Evolutionary conservation across 169 alveolate genomes (phyloP).

Genomic region (Amoebophrya sp.): DNA sequence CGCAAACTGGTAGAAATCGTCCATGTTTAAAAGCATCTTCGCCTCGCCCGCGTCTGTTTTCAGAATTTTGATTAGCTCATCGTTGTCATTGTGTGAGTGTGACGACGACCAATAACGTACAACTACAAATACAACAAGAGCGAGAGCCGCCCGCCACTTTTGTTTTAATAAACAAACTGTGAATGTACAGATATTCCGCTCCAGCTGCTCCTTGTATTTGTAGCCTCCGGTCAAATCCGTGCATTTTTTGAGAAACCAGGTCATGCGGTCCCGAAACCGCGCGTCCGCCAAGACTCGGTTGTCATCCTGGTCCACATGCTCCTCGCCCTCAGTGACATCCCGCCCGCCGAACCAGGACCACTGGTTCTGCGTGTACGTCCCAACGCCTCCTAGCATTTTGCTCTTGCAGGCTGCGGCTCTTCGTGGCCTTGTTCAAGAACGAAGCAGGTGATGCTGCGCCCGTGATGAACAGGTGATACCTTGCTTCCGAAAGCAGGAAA

Average conservation of each 20-base stretch:
- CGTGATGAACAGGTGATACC: too few species aligned
- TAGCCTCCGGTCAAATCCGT: neutral
- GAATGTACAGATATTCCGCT: neutral
- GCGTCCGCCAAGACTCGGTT: neutral
- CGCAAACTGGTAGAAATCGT: neutral
- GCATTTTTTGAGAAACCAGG: neutral
- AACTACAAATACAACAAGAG: too few species aligned
- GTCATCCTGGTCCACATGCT: neutral
- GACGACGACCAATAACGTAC: too few species aligned
- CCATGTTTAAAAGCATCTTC: neutral
- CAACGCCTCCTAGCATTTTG: neutral
- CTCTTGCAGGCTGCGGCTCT: too few species aligned
- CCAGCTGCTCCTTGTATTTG: constrained; percentile 11
- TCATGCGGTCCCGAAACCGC: neutral
- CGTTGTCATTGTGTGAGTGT: too few species aligned
- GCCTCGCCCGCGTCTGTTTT: neutral
- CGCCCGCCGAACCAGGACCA: neutral
- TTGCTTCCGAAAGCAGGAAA: too few species aligned
- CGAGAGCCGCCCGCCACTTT: too few species aligned
- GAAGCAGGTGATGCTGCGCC: too few species aligned
- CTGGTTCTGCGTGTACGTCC: neutral
- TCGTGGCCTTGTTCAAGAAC: too few species aligned
- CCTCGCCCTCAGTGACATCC: neutral
- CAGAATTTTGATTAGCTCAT: too few species aligned
- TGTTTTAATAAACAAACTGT: too few species aligned